Base-by-base conservation (phyloP, 345 rosid genomes). In the Heritiera littoralis region DNA sequence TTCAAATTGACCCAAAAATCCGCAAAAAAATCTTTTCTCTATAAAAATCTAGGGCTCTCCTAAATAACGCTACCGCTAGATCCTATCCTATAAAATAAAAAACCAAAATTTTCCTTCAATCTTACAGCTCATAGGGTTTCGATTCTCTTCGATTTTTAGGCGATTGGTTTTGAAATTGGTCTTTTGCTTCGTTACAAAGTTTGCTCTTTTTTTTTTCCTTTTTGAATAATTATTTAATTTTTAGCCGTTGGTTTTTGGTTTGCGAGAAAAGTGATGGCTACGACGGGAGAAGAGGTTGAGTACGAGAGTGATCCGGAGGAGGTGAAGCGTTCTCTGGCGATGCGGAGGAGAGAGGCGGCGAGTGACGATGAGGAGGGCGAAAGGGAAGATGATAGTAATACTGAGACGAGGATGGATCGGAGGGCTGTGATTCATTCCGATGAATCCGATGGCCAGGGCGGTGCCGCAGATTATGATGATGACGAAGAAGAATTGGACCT, bases 231-330 rank as follows among this genome's bases (percentile, higher is more conserved):
- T 17, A 77, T 58, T 67, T 72, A 55, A 9, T 72, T 68, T 56
- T 11, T 13, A 13, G 12, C 11, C 12, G 14, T 54, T 18, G 45
- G 75, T 46, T 15, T n/a, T 48, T 15, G 72, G 64, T 75, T 66
- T n/a, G 3, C 10, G 60, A 49, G 81, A n/a, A n/a, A 75, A 45
- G 48, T 61, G 82, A 91, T 91, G 95, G 88, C 91, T 46, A 72
- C 87, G 51, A 83, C 58, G 35, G 88, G 78, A 2, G 92, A 88
- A 61, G 97, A 88, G 56, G 80, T 91, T 70, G 92, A 90, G 9
- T 92, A 92, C 64, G 98, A 93, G 78, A 95, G 99, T 77, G 98
- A 95, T 86, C 94, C 94, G 2, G 99, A 93, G 83, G 99, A 92
- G 82, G 86, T 83, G 71, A 91, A 89, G 83, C 85, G 90, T 52